Conservation (phyloP, 805 yeast species). For the Kodamaea restingae region DNA sequence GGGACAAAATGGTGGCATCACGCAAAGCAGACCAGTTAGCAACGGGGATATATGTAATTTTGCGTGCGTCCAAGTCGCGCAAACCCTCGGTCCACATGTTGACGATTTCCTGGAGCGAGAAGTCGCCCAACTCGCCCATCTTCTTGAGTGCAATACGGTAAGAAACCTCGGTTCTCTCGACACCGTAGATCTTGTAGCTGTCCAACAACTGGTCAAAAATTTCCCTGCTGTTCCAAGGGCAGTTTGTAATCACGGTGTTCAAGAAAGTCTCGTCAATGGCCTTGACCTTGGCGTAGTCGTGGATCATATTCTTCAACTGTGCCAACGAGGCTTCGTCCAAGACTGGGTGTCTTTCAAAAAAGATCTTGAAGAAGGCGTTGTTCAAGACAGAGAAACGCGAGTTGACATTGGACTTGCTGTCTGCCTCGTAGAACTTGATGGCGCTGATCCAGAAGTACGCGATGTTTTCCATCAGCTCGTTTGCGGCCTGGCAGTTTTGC, state of each 20-base stretch:
- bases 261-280: constrained; percentile 76
- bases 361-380: constrained; percentile 62
- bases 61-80: constrained; percentile 42
- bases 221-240: constrained; percentile 63
- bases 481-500: constrained; percentile 54
- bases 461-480: constrained; percentile 55
- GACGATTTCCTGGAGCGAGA: constrained; percentile 49
- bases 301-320: constrained; percentile 54
- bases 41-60: constrained; percentile 61
- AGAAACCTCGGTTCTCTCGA: constrained; percentile 63
- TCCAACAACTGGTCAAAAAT: constrained; percentile 61
- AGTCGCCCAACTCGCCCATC: constrained; percentile 57
- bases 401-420: constrained; percentile 48
- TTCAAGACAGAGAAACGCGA: constrained; percentile 71
- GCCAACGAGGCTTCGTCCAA: constrained; percentile 52
- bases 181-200: constrained; percentile 54
- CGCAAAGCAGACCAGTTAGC: constrained; percentile 85
- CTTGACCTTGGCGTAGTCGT: constrained; percentile 52
- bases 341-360: constrained; percentile 55
- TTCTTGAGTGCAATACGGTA: constrained; percentile 71
- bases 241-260: constrained; percentile 67
- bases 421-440: constrained; percentile 47
- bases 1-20: constrained; percentile 62
- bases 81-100: constrained; percentile 53
- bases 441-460: constrained; percentile 61